Evolutionary conservation across 176 grass and related monocot genomes (phyloP), one percentile per base, ranked within the genome.

Genomic region (Themeda triandra): DNA sequence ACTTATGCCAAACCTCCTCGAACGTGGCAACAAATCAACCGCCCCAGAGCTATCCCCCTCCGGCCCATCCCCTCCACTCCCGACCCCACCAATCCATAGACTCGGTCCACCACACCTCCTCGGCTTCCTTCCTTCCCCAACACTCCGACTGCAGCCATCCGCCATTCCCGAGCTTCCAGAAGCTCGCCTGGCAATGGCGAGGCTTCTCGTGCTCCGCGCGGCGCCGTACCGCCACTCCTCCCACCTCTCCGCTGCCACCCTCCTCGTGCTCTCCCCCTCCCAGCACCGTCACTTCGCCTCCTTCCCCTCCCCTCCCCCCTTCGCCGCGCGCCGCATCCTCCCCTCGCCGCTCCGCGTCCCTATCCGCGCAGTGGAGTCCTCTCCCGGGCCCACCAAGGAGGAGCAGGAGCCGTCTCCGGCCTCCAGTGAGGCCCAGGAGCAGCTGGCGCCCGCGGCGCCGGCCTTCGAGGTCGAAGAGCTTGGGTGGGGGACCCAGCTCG

Each of bases 401-500:
- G 84, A 88, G 10, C 49, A 77, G 58, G 84, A 86, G 23, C 49
- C 71, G 58, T 27, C 84, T 21, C 69, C 68, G 21, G 17, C 67
- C 10, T 60, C 63, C 32, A 62, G 39, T 8, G 77, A 90, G 72
- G 60, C 80, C 33, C 76, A 81, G 59, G 88, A 91, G 49, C 86
- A 40, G 54, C 59, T 18, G 40, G 9, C 66, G 6, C 32, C 83
- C 39, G 59, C 66, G 21, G 86, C 71, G 23, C 31, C 85, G 6
- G 74, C 79, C 5, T 86, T 80, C 58, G 87, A 84, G 67, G 85
- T 81, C 40, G 85, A 87, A 39, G 89, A 91, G 35, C 76, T 86
- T 33, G 83, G 85, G 24, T 88, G 83, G 80, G 91, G 96, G 48
- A 82, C 66, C 21, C 89, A 98, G 74, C 86, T 95, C 86, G 86